Evolutionary conservation across 805 yeast species (phyloP).

Genomic region (Saturnispora galanensis): DNA sequence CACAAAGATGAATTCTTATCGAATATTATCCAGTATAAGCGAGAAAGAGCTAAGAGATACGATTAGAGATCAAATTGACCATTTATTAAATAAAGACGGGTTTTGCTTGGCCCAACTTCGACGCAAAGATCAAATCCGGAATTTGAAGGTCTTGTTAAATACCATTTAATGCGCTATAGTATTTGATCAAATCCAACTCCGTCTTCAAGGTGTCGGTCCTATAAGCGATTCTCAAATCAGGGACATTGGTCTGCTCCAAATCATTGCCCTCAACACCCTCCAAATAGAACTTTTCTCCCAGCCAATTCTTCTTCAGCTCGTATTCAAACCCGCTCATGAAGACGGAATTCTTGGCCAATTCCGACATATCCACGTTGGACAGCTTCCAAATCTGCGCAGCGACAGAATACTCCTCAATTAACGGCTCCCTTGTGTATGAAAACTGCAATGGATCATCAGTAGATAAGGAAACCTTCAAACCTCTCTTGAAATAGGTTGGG

Average conservation of each 20-base stretch:
- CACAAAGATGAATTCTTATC: too few relatives aligned
- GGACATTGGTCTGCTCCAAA: constrained; percentile 91
- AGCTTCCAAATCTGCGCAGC: constrained; percentile 96
- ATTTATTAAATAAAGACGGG: too few relatives aligned
- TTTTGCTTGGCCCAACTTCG: too few relatives aligned
- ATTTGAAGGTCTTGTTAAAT: background rate
- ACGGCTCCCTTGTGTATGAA: constrained; percentile 92
- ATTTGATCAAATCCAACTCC: constrained; percentile 58
- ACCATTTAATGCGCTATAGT: constrained; percentile 32
- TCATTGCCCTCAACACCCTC: constrained; percentile 76
- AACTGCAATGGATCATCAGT: constrained; percentile 98
- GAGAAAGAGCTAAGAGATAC: too few relatives aligned
- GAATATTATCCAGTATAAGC: too few relatives aligned
- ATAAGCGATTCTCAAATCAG: constrained; percentile 75
- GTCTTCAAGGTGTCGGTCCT: constrained; percentile 71
- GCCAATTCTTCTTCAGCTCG: constrained; percentile 82
- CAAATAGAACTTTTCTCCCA: constrained; percentile 53
- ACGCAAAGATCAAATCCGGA: background rate
- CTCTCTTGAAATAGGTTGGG: constrained; percentile 81
- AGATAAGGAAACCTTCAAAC: constrained; percentile 86
- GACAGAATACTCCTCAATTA: constrained; percentile 94
- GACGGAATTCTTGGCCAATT: constrained; percentile 87
- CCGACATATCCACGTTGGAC: constrained; percentile 95
- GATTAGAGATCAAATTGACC: too few relatives aligned
- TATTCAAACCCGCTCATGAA: constrained; percentile 91